Evolutionary conservation across 1,284 basidiomycete genomes (phyloP), one percentile per base, ranked within the genome.

Genomic region (Pascua guehoae): DNA sequence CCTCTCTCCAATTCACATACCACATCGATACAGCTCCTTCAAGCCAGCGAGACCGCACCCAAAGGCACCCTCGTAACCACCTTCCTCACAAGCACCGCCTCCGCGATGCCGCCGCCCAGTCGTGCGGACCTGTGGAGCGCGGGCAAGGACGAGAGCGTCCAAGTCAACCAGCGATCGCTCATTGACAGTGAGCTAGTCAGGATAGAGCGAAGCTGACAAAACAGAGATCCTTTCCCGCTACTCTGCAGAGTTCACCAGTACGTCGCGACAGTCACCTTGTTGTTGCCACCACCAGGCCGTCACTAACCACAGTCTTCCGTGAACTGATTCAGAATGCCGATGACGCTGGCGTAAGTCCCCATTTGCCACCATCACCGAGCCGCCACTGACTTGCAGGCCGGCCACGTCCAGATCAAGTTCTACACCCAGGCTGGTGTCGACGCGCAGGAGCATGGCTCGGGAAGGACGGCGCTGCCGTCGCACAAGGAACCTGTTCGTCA

Each of bases 271-370:
- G 40, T 24, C 8, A 8, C 40, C 12, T 38, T n/a, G n/a, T 4
- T 16, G 39, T 10, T 51, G 15, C 32, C 17, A 17, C 38, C 5
- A 18, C 15, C n/a, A 18, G 17, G 45, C 37, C 54, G 58, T 66
- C 54, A 64, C 50, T 41, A n/a, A 51, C 39, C 32, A 8, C 54
- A 84, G 89, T 94, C 47, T 95, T 93, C 68, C 84, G 94, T 42
- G 94, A 98, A 73, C 84, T 97, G 11, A 79, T 97, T 0, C 83
- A 98, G 79, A 98, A 98, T 70, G 94, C 94, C 14, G 94, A 98
- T 71, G 95, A 98, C 78, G 93, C 91, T 1, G 86, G 85, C 43
- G 73, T 73, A 32, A 61, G 71, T 52, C 12, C 14, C 3, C 32
- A 18, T 2, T 36, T 11, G 2, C 12, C 12, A 36, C 1, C 2